These are phyloP conservation scores for Penicillium sp. DNA, from an alignment of 2,329 filamentous ascomycete species.

Conservation along the genomic window DNA sequence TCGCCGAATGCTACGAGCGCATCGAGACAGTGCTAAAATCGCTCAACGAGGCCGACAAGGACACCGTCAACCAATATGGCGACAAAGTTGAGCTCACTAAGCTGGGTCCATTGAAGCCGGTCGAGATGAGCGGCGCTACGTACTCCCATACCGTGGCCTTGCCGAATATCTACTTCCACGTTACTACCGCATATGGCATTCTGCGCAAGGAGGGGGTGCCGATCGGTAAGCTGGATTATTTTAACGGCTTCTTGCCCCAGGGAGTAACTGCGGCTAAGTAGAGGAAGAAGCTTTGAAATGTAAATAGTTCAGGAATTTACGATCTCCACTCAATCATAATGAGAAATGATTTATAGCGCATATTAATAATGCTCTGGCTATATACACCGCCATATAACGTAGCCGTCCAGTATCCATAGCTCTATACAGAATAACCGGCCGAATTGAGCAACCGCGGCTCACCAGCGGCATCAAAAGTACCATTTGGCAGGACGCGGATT, in stretches of 20 bases:
- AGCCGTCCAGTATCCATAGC: not conserved
- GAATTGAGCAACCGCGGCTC: conserved; percentile 74
- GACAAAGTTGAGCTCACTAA: conserved; percentile 14
- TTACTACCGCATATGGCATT: conserved; percentile 23
- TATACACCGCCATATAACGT: not conserved
- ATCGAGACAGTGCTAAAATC: conserved; percentile 23
- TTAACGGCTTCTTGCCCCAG: not conserved
- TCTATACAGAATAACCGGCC: conserved; percentile 59
- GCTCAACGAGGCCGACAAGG: conserved; percentile 26
- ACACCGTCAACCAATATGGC: conserved; percentile 19
- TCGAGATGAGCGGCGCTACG: conserved; percentile 8
- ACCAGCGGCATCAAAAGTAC: conserved; percentile 72
- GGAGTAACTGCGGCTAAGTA: not conserved
- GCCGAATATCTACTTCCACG: conserved; percentile 27
- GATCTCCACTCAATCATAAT: not conserved
- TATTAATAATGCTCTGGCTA: not conserved
- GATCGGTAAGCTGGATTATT: conserved; percentile 15
- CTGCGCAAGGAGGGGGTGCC: conserved; percentile 19
- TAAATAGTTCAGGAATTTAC: not conserved
- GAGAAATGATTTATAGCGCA: not conserved
- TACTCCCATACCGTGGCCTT: conserved; percentile 18
- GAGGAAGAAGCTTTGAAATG: not conserved
- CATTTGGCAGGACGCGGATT: conserved; percentile 59
- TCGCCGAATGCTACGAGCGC: conserved; percentile 24
- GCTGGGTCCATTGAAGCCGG: conserved; percentile 7